Percentiles rank a stretch among this genome's conserved stretches.
Evolutionary conservation across 108 stramenopile species (phyloP).

Genomic region (Nannochloropsis oceanica): DNA sequence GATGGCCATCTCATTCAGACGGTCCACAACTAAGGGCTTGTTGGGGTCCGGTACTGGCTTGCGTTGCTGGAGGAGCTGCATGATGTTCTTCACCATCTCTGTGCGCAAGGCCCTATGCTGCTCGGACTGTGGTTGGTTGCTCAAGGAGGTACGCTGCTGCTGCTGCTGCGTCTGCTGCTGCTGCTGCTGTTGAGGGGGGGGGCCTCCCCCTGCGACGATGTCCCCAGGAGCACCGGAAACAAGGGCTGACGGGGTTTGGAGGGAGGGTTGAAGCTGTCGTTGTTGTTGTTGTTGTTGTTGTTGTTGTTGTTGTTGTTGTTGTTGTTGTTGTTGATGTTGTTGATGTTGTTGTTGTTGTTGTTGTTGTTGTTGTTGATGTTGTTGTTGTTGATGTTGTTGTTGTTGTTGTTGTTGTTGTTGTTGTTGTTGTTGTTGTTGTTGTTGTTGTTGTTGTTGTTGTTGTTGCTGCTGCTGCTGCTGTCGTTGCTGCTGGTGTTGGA

Average conservation of each 20-base stretch:
- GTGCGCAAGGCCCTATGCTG: background rate
- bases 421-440: background rate
- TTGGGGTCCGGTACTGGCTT: constrained; percentile 69
- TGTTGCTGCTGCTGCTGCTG: background rate
- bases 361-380: background rate
- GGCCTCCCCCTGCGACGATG: too few relatives aligned
- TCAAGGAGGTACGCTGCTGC: background rate
- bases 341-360: background rate
- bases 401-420: background rate
- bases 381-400: background rate
- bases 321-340: background rate
- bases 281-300: background rate
- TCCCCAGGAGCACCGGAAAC: too few relatives aligned
- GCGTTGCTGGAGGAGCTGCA: constrained; percentile 73
- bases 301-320: background rate
- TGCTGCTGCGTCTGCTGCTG: background rate
- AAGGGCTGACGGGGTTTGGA: background rate
- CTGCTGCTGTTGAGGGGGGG: background rate
- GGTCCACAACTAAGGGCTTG: constrained; percentile 77
- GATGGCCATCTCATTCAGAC: constrained; percentile 85
- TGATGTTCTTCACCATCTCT: constrained; percentile 34
- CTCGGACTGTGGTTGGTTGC: background rate
- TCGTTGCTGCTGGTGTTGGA: background rate
- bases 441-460: background rate
- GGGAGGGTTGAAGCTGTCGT: background rate